Evolutionary conservation across 2,329 filamentous ascomycete species (phyloP).

Genomic region (Rugonectria rugulosa): DNA sequence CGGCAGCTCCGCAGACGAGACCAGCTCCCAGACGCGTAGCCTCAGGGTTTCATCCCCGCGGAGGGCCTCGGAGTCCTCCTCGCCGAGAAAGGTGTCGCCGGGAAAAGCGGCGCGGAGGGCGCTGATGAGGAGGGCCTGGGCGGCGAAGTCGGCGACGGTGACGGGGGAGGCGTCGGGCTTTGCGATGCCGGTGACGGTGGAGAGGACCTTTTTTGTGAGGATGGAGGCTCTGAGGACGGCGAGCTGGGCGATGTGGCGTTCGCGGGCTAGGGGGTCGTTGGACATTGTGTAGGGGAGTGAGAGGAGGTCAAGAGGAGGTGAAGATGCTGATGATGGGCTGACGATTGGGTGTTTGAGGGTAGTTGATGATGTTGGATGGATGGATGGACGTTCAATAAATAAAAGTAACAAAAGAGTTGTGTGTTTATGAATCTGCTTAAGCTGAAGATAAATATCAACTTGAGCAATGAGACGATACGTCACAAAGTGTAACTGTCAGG

Average conservation of each 20-base stretch:
- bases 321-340: constrained; percentile 26
- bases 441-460: too few relatives aligned
- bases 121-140: constrained; percentile 67
- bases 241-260: constrained; percentile 47
- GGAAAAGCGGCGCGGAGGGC: constrained; percentile 63
- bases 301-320: too few relatives aligned
- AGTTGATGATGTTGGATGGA: constrained; percentile 1
- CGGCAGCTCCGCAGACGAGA: constrained; percentile 38
- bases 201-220: constrained; percentile 59
- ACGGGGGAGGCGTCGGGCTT: constrained; percentile 68
- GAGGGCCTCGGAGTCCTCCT: constrained; percentile 64
- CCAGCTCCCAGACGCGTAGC: constrained; percentile 63
- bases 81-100: constrained; percentile 65
- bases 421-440: too few relatives aligned
- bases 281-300: too few relatives aligned
- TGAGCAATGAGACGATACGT: too few relatives aligned
- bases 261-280: constrained; percentile 36
- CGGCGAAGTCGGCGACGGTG: constrained; percentile 69
- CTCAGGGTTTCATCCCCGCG: constrained; percentile 56
- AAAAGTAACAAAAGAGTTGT: too few relatives aligned
- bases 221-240: constrained; percentile 63
- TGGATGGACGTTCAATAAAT: too few relatives aligned
- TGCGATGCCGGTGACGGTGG: constrained; percentile 56
- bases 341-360: neutral
- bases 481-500: too few relatives aligned